Base-by-base conservation (phyloP, 2,329 filamentous ascomycete species). In the Cladosporium sp. region DNA sequence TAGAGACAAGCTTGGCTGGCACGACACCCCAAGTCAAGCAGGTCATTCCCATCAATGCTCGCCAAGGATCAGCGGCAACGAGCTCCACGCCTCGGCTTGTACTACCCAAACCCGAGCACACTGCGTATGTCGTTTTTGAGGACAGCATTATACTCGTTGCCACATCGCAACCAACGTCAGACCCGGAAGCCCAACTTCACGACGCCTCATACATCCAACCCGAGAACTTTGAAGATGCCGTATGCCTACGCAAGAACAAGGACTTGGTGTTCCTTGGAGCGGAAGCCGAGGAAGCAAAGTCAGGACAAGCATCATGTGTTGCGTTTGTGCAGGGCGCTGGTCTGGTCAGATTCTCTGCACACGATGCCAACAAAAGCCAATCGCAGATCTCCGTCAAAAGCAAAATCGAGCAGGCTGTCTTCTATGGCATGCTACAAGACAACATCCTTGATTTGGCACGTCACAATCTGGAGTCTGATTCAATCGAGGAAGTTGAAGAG, bases 381-480 rank as follows among this genome's bases (percentile, higher is more conserved):
- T 68, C 70, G 11, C 80, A 80, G 69, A 86, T 96, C 18, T 93
- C 91, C 1, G 91, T 92, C 7, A 95, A 92, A 78, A 91, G 88
- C 78, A 97, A 95, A 78, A 84, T 99, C 48, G 92, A 97, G 74
- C 93, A 99, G 79, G 93, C 93, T 2, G 91, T 98, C 1, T 98
- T 97, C 79, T 98, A 92, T 75, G 93, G 93, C 1, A 88, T 87
- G 57, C 88, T 91, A 74, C 74, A 74, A 39, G 88, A 91, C 73
- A 98, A 93, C 72, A 91, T 94, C n/a, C 80, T 99, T n/a, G 88
- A 93, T 67, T 92, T 99, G 72, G 86, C 89, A 51, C 85, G 88
- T 51, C 86, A 87, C 68, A 83, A 86, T 46, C 87, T 88, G 63
- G 67, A 63, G 18, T 83, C 85, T 4, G 96, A 95, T 69, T 82